These are phyloP conservation scores for Clarireedia paspali DNA, from an alignment of 2,329 filamentous ascomycete species.

Conservation along the genomic window DNA sequence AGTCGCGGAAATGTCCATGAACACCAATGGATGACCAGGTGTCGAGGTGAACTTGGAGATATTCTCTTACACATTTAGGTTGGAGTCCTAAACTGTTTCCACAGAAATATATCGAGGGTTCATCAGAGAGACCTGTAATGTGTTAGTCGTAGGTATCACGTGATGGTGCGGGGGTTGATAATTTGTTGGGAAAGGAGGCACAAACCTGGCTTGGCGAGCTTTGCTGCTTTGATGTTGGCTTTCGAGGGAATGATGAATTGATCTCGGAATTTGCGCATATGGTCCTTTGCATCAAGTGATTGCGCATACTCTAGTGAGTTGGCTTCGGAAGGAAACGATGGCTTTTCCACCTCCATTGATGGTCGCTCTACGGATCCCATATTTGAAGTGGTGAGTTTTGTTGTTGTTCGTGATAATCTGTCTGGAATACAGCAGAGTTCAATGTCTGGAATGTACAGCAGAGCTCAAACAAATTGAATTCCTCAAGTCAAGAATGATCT, in stretches of 20 bases:
- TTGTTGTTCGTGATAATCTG: background rate
- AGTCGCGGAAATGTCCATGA: conserved; percentile 68
- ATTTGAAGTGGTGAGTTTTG: background rate
- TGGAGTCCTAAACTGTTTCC: conserved; percentile 87
- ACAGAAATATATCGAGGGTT: conserved; percentile 67
- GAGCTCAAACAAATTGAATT: background rate
- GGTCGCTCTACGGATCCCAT: conserved; percentile 23
- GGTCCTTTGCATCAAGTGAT: conserved; percentile 52
- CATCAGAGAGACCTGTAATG: conserved; percentile 18
- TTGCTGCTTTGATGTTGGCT: conserved; percentile 58
- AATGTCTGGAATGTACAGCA: too few relatives aligned
- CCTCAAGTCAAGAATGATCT: background rate
- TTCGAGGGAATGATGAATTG: conserved; percentile 75
- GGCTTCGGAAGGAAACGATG: conserved; percentile 42
- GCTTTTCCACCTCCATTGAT: conserved; percentile 15
- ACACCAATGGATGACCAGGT: conserved; percentile 84
- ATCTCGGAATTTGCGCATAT: conserved; percentile 51
- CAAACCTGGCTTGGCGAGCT: conserved; percentile 19
- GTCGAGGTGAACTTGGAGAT: conserved; percentile 65
- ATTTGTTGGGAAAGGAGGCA: background rate
- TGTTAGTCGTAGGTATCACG: background rate
- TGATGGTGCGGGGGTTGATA: conserved; percentile 11
- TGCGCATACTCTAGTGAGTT: conserved; percentile 39
- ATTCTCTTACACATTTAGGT: conserved; percentile 57
- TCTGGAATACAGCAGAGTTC: too few relatives aligned